phyloP scores from a whole-genome alignment of 192 early-diverging fungal species.

The Entomortierella chlamydospora region DNA sequence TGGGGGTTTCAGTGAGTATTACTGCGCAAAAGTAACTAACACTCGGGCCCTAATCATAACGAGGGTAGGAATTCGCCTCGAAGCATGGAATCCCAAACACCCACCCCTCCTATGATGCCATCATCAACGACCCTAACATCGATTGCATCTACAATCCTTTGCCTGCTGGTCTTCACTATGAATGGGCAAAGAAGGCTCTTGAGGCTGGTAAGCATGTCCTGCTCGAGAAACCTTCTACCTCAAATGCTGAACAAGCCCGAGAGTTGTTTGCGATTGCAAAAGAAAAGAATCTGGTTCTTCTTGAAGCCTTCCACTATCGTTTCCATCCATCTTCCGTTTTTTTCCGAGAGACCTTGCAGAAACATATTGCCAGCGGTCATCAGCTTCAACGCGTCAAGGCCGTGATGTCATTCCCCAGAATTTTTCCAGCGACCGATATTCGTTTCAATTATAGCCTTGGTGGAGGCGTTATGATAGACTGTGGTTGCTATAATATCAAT shows the following conservation, averaged over 20 bases:
- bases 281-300: slow-evolving; percentile 47
- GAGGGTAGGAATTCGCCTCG: slow-evolving; percentile 55
- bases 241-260: slow-evolving; percentile 48
- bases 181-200: slow-evolving; percentile 61
- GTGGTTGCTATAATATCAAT: slow-evolving; percentile 50
- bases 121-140: slow-evolving; percentile 57
- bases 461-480: slow-evolving; percentile 46
- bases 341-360: slow-evolving; percentile 31
- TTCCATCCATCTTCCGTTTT: slow-evolving; percentile 49
- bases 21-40: too few species aligned
- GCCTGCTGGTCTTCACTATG: slow-evolving; percentile 63
- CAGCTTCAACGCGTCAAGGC: slow-evolving; percentile 4
- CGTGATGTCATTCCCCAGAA: slow-evolving; percentile 2
- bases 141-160: slow-evolving; percentile 70
- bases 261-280: slow-evolving; percentile 41
- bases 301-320: slow-evolving; percentile 59
- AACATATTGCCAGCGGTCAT: slow-evolving; percentile 25
- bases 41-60: too few species aligned
- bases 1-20: too few species aligned
- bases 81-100: slow-evolving; percentile 61
- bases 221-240: slow-evolving; percentile 56
- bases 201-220: slow-evolving; percentile 70
- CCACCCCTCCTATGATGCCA: slow-evolving; percentile 58
- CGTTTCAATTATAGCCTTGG: slow-evolving; percentile 48
- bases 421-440: slow-evolving; percentile 40